phyloP scores from a whole-genome alignment of 306 rosid genomes.

The Fragaria vesca region DNA sequence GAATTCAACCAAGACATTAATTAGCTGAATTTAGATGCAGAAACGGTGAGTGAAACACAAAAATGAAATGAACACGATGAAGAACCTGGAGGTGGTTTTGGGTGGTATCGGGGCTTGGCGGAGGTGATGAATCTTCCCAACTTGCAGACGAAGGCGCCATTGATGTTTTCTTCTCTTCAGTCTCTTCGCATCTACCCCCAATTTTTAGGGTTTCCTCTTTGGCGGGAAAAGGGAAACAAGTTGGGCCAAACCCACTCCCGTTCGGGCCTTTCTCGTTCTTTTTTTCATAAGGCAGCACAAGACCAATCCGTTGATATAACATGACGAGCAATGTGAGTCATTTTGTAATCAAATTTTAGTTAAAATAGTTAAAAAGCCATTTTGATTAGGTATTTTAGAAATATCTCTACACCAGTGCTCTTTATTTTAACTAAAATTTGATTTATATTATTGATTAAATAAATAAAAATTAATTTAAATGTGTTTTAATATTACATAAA shows the following conservation, averaged over 20 bases:
- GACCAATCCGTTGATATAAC: too few species aligned
- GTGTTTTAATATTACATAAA: too few species aligned
- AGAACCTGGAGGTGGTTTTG: slow-evolving; percentile 33
- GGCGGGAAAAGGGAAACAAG: neutral
- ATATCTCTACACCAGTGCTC: too few species aligned
- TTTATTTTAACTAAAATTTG: too few species aligned
- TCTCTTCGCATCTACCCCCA: neutral
- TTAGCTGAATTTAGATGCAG: neutral
- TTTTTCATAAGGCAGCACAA: too few species aligned
- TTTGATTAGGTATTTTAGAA: too few species aligned
- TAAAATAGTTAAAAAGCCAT: too few species aligned
- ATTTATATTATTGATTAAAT: too few species aligned
- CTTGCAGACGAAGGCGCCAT: slow-evolving; percentile 7
- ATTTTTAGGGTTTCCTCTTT: neutral
- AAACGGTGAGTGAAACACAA: neutral
- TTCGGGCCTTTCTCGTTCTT: too few species aligned
- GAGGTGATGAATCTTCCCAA: slow-evolving; percentile 18
- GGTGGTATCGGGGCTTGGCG: slow-evolving; percentile 6
- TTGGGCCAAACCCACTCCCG: neutral
- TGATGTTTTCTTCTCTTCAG: neutral
- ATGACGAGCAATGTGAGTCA: too few species aligned
- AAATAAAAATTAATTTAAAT: too few species aligned
- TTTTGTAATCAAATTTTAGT: too few species aligned
- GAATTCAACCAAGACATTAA: neutral
- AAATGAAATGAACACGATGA: neutral